A percentile compares a stretch with the other conserved stretches of the same genome.
Conservation (phyloP, 2,329 filamentous ascomycete genomes). For the Trematosphaeria pertusa region DNA sequence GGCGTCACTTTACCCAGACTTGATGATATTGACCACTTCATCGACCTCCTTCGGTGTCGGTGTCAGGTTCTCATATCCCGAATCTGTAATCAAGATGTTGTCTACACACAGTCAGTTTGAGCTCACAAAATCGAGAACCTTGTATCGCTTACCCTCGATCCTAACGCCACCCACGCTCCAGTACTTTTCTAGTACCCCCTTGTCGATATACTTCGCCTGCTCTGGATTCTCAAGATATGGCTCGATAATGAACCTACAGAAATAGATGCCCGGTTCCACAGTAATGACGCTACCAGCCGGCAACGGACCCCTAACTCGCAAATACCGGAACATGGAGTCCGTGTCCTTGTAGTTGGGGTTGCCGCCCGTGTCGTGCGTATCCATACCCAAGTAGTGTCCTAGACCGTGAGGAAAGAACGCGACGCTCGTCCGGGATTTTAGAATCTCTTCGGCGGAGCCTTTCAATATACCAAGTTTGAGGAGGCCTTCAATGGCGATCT, state of each 20-base stretch:
- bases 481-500: slow-evolving; percentile 81
- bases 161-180: slow-evolving; percentile 86
- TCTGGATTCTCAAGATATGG: slow-evolving; percentile 68
- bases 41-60: slow-evolving; percentile 75
- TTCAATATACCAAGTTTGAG: slow-evolving; percentile 77
- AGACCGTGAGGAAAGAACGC: slow-evolving; percentile 61
- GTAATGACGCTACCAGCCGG: slow-evolving; percentile 86
- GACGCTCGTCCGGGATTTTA: slow-evolving; percentile 54
- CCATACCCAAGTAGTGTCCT: slow-evolving; percentile 61
- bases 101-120: slow-evolving; percentile 54
- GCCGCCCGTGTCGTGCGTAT: slow-evolving; percentile 59
- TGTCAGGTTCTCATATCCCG: slow-evolving; percentile 84
- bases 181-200: slow-evolving; percentile 69
- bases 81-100: slow-evolving; percentile 79
- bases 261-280: slow-evolving; percentile 90
- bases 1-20: slow-evolving; percentile 26
- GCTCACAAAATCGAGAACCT: background rate
- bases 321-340: slow-evolving; percentile 85
- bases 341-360: slow-evolving; percentile 66
- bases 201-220: slow-evolving; percentile 71
- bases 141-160: slow-evolving; percentile 67
- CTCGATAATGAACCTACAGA: slow-evolving; percentile 75
- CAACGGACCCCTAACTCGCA: slow-evolving; percentile 77
- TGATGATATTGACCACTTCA: slow-evolving; percentile 69
- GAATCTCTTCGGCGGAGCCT: slow-evolving; percentile 58